phyloP scores from a whole-genome alignment of 1,284 basidiomycete species.

The Melanopsichium pennsylvanicum region DNA sequence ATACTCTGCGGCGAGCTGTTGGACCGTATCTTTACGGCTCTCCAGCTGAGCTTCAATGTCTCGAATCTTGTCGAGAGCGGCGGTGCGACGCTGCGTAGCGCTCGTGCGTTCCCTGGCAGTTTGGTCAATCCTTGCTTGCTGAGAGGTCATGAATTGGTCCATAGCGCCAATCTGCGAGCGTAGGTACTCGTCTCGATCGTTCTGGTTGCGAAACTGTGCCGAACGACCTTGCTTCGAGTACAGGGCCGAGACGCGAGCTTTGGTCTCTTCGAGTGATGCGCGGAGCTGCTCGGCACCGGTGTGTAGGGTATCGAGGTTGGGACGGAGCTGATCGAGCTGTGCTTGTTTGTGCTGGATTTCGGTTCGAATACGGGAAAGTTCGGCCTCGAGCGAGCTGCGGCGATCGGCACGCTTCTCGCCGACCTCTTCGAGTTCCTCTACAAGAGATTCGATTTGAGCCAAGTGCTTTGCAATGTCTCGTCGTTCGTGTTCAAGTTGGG shows the following conservation, averaged over 20 bases:
- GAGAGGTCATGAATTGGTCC: conserved; percentile 31
- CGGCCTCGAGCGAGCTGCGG: conserved; percentile 70
- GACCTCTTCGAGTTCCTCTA: conserved; percentile 77
- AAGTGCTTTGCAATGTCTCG: conserved; percentile 68
- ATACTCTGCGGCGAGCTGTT: conserved; percentile 42
- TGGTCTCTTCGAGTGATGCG: conserved; percentile 68
- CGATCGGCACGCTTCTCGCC: conserved; percentile 65
- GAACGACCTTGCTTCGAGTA: conserved; percentile 62
- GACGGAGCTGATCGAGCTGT: conserved; percentile 69
- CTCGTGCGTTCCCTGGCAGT: conserved; percentile 34
- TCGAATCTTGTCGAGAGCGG: conserved; percentile 73
- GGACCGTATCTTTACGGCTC: conserved; percentile 68
- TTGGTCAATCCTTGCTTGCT: conserved; percentile 39
- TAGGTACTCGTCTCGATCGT: conserved; percentile 59
- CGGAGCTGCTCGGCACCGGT: conserved; percentile 72
- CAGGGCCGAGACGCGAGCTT: conserved; percentile 52
- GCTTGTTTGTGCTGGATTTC: conserved; percentile 37
- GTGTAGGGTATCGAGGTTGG: conserved; percentile 74
- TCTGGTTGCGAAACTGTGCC: conserved; percentile 52
- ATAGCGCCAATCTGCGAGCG: conserved; percentile 49
- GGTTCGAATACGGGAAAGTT: conserved; percentile 69
- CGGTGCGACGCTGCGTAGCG: conserved; percentile 24
- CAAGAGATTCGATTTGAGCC: conserved; percentile 78
- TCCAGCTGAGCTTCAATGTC: conserved; percentile 74
- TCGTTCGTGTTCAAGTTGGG: conserved; percentile 78